Base-by-base conservation (phyloP, 1,139 yeast species). In the Torulaspora globosa region DNA sequence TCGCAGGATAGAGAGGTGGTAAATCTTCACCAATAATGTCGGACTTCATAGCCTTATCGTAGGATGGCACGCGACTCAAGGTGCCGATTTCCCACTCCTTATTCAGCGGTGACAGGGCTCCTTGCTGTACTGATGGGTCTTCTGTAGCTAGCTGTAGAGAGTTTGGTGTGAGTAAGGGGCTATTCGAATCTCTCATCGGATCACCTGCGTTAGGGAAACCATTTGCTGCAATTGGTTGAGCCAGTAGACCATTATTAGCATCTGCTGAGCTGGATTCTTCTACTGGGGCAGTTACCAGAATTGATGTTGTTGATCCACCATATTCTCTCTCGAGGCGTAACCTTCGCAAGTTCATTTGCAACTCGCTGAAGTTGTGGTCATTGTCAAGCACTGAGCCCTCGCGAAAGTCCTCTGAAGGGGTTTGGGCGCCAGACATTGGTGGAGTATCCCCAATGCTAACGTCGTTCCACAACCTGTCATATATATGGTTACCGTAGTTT, bases 381-480 rank as follows among this genome's bases (percentile, higher is more conserved):
- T 57, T 54, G 38, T 53, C 50, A 15, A 53, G 41, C 5, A 54
- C 41, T 34, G 56, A 56, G 43, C 48, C 58, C 47, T 54, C 46
- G 35, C 59, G 55, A 15, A 59, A 50, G 3, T 55, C 53, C 3
- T 56, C 55, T 2, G 41, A 54, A 1, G 69, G 69, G 1, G 68
- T 59, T 19, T 55, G 64, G 1, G 58, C 9, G 7, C 57, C 56
- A 1, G 68, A 63, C 6, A 48, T 52, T 11, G 58, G 60, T 5
- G 68, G 67, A 0, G 68, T 59, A 36, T 65, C 56, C 11, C 62
- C 60, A 19, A 58, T 53, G 11, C 71, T 68, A 24, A 69, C 72
- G 47, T 84, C 95, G 30, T 77, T 73, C 90, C 90, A 90, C 32
- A 92, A 69, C 47, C 89, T 70, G 66, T 92, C 98, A 65, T 86